Percentiles rank a stretch among this genome's conserved stretches.
Evolutionary conservation across 768 basidiomycete species (phyloP).

Genomic region (Phlebiopsis flavidoalba): DNA sequence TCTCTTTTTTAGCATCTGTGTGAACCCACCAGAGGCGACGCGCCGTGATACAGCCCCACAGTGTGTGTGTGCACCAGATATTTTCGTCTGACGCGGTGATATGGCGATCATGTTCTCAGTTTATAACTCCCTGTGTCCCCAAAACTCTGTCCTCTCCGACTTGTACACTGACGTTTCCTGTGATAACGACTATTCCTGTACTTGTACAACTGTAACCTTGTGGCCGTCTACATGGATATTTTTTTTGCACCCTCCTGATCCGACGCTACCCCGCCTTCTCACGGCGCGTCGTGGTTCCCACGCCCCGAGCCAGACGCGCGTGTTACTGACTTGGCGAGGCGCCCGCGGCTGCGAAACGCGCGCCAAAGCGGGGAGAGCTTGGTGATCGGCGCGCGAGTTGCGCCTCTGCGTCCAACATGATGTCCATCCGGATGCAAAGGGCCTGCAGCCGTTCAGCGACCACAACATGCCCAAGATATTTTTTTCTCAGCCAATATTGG

Average conservation of each 20-base stretch:
- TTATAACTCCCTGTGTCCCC: neutral
- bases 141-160: neutral
- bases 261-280: neutral
- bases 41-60: neutral
- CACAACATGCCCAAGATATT: neutral
- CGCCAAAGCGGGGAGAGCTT: neutral
- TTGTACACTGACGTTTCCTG: neutral
- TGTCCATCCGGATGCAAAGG: neutral
- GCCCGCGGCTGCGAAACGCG: neutral
- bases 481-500: neutral
- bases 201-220: neutral
- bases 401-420: slow-evolving; percentile 3
- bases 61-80: neutral
- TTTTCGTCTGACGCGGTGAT: neutral
- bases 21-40: slow-evolving; percentile 9
- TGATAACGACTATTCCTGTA: neutral
- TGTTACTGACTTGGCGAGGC: neutral
- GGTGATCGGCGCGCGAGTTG: neutral
- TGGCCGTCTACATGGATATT: neutral
- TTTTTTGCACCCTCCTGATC: neutral
- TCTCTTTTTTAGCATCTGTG: slow-evolving; percentile 10
- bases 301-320: neutral
- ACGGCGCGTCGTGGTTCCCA: neutral
- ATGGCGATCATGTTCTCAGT: neutral
- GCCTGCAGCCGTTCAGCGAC: neutral